These are phyloP conservation scores for Suillus subluteus DNA, from an alignment of 768 basidiomycete genomes.

Conservation along the genomic window DNA sequence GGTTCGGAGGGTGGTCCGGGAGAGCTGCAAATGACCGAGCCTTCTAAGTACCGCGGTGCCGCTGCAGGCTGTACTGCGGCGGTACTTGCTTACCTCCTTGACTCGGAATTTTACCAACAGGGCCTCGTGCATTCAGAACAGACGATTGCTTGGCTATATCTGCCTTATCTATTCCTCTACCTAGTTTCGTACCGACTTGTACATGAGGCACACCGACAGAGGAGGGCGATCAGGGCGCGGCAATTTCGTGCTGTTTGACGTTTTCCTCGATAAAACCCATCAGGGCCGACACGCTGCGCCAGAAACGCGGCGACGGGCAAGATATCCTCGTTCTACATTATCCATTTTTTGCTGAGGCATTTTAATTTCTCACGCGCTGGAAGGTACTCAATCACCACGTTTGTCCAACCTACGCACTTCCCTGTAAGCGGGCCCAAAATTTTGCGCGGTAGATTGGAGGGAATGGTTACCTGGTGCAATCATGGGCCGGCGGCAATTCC, in stretches of 20 bases:
- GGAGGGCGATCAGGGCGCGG: background rate
- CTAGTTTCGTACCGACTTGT: background rate
- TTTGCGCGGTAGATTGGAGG: background rate
- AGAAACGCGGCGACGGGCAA: background rate
- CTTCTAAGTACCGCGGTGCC: background rate
- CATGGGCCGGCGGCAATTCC: background rate
- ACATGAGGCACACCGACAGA: slow-evolving; percentile 1
- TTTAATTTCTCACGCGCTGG: background rate
- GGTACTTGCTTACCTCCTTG: background rate
- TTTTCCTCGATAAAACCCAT: background rate
- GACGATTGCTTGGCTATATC: background rate
- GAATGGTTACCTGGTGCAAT: background rate
- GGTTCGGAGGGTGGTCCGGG: background rate
- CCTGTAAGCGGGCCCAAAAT: background rate
- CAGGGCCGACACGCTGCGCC: background rate
- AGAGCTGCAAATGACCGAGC: background rate
- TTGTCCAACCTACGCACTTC: background rate
- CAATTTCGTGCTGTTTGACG: slow-evolving; percentile 2
- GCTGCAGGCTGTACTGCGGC: background rate
- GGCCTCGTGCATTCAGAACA: background rate
- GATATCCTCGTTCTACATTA: slow-evolving; percentile 4
- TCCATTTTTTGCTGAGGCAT: slow-evolving; percentile 1
- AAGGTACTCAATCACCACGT: background rate
- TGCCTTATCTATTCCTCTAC: background rate
- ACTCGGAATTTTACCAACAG: background rate